Evolutionary conservation across 1,139 yeast genomes (phyloP), one percentile per base, ranked within the genome.

Genomic region (Candida freyschussii): DNA sequence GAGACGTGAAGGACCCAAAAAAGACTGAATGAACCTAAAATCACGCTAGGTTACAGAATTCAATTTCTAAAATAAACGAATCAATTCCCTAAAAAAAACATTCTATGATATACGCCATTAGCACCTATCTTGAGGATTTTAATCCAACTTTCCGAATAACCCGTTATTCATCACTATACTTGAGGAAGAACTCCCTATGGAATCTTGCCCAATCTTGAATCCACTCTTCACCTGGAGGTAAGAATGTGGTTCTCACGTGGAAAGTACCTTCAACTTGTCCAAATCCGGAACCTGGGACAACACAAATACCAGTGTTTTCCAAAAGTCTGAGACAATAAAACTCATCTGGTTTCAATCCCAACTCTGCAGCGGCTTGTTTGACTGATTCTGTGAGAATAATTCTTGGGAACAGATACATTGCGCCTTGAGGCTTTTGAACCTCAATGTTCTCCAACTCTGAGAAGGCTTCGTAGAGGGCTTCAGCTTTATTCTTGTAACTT

Each of bases 261-360:
- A 70, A 83, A 8, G 96, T 86, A 16, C 84, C 94, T 32, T 78
- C 78, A 29, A 68, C 80, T 63, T 93, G 98, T 24, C 97, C 97
- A 53, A 91, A 93, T 2, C 98, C 98, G 27, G 87, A 78, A 25
- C 98, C 99, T 20, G 98, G 97, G 41, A 91, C 94, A 35, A 94
- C 86, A 61, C 98, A 93, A 43, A 91, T 87, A 49, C 98, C 99
- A n/a, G 98, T 87, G 35, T 62, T 59, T 48, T 89, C 91, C 45
- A 91, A 69, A 40, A 91, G 64, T 48, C 81, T 78, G 55, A 80
- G 69, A 59, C 96, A 87, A 64, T 91, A 93, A 44, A 83, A 72
- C 55, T 84, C 96, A 57, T 93, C 98, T 23, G 89, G 78, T 29
- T 73, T 68, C 50, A 73, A 56, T 17, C 73, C 75, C 21, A 60